Base-by-base conservation (phyloP, 305 asterid genomes). In the Fraxinus albicans region DNA sequence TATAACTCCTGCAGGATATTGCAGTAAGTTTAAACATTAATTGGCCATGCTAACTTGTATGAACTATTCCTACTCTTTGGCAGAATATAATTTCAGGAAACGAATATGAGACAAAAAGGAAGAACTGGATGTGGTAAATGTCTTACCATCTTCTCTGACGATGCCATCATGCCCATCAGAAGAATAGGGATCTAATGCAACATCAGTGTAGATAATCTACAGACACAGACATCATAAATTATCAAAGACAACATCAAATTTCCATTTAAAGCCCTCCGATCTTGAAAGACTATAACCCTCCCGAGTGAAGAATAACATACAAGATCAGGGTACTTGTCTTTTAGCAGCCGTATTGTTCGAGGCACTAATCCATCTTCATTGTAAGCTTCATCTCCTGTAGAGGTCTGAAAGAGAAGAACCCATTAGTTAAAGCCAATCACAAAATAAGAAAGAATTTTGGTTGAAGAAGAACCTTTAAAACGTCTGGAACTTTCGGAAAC, bases 111-210 rank as follows among this genome's bases (percentile, higher is more conserved):
- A 55, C 67, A 15, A n/a, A 17, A 53, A 55, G 27, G 67, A 55
- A 55, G 67, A 55, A 55, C 10, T 55, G 3, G 3, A 55, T n/a
- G 67, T 55, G 10, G 67, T 17, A 55, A 55, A 2, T 55, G 63
- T 80, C 81, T 86, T 91, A 96, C 98, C 98, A 82, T 96, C 99
- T 90, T 96, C 98, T 85, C 99, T 90, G 77, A 94, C 99, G 67
- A 96, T 96, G 77, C 99, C 99, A 84, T 96, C 98, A 85, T 94
- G 99, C 76, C 99, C 99, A 78, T 96, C 99, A 55, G 98, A 94
- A 77, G 98, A 94, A 88, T 96, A 94, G 76, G 98, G 98, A 91
- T 93, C 98, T 83, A 96, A 87, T 83, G 98, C 98, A 88, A 96
- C 98, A 86, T 94, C 99, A 13, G 98, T 96, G 81, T 96, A 94